A percentile compares a stretch with the other conserved stretches of the same genome.
Evolutionary conservation across 169 alveolate genomes (phyloP).

Genomic region (Toxoplasma gondii): DNA sequence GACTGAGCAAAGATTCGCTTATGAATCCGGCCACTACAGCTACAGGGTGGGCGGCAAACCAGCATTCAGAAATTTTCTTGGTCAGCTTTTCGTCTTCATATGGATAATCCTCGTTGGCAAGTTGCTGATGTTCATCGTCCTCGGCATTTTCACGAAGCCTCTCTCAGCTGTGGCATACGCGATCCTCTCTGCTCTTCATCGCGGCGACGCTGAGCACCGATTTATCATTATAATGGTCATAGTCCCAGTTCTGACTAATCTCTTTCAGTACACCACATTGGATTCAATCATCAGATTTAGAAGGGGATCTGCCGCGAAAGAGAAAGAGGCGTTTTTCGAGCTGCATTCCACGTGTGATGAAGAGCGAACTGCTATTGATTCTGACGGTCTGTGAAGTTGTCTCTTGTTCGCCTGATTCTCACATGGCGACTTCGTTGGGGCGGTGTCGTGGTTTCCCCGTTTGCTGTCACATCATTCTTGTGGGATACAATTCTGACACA

Average conservation of each 20-base stretch:
- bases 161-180: slow-evolving; percentile 9
- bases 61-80: background rate
- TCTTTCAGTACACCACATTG: slow-evolving; percentile 1
- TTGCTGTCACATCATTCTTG: too few relatives aligned
- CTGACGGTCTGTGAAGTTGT: background rate
- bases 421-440: too few relatives aligned
- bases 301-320: background rate
- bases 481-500: too few relatives aligned
- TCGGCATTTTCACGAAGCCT: background rate
- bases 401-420: too few relatives aligned
- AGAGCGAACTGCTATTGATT: background rate
- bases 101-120: slow-evolving; percentile 25
- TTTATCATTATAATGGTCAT: slow-evolving; percentile 4
- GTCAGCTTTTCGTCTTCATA: slow-evolving; percentile 8
- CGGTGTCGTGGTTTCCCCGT: too few relatives aligned
- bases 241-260: slow-evolving; percentile 1
- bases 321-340: background rate
- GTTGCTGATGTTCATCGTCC: background rate
- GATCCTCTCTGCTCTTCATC: background rate
- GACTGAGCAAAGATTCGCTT: slow-evolving; percentile 1
- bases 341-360: background rate
- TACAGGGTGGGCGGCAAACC: background rate
- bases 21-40: background rate
- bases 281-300: slow-evolving; percentile 8
- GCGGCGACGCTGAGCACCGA: background rate